Evolutionary conservation across 441 rosid genomes (phyloP), one percentile per base, ranked within the genome.

Genomic region (Melastoma candidum): DNA sequence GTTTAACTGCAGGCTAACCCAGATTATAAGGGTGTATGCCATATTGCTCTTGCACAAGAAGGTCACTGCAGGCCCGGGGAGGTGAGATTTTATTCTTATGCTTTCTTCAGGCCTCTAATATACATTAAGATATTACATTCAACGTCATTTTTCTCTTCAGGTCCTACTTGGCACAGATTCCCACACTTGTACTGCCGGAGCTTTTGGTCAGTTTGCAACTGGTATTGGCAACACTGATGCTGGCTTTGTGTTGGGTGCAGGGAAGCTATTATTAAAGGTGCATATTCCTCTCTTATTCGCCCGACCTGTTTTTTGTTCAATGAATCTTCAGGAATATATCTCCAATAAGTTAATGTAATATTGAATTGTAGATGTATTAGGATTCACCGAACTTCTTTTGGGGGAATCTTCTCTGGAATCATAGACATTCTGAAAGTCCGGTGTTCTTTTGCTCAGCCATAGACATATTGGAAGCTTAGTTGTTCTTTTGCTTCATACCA

Each of bases 41-140:
- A 92, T 61, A 59, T 88, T 56, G 98, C 98, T 50, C 92, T 92
- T 70, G 97, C 98, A 48, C 97, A 92, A 82, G 98, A 92, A 78
- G 98, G 97, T 64, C 98, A 92, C 68, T 88, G 97, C 80, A 77
- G 98, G 64, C 98, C 97, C 55, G 97, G 97, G 69, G 98, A 92
- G 95, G 98, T 92, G 65, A 29, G 17, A 47, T 67, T 8, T 44
- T 57, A 10, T 26, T 11, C 5, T 43, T 14, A 10, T 59, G 17
- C 25, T 4, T 43, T 51, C 22, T 57, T 26, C 51, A 36, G 0
- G 0, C n/a, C 51, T 7, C 49, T 1, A 27, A 12, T 27, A 50
- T 39, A n/a, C 14, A 22, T 14, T 49, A n/a, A 46, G 48, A 24
- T 26, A 9, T 54, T 47, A 26, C 48, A 39, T 49, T 55, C 43